Base-by-base conservation (phyloP, 306 rosid species). In the Spatholobus suberectus region DNA sequence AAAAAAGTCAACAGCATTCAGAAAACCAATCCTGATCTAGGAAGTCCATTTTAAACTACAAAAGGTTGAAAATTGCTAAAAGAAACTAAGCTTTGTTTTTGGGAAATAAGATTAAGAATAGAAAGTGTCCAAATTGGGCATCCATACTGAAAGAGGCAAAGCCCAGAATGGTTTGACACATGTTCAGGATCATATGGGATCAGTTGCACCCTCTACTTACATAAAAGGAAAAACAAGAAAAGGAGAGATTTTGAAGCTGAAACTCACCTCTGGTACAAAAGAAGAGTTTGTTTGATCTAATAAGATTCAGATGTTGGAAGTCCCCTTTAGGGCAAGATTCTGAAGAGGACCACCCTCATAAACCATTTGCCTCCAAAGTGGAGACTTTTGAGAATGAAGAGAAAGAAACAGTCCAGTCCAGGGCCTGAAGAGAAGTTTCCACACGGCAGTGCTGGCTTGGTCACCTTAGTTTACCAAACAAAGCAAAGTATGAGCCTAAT, bases 401-500 rank as follows among this genome's bases (percentile, higher is more conserved):
- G 63, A 17, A 41, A 38, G 74, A 34, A 13, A 4, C 27, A 1
- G 34, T 17, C 13, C 15, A 57, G 6, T 57, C 32, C 32, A 57
- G 32, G 32, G 32, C 32, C 23, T 14, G 21, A 49, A 20, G 52
- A 77, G 47, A 81, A 85, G 92, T 77, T 3, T 37, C 52, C 51
- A 85, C 94, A 84, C 93, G 93, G 93, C 88, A 89, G 68, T 73
- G 77, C 23, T 40, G 38, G 80, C 49, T 10, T 20, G 77, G 85
- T 85, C 89, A 69, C 62, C 82, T 73, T 63, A 57, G 69, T 58
- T 35, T 24, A 87, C 85, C 84, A 70, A 78, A 52, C 84, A 76
- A 23, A 17, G 24, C 12, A 3, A 51, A 20, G 20, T 1, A 23
- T 6, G 20, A 41, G 17, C 4, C 44, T 4, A 4, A 17, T 23